phyloP scores from a whole-genome alignment of 768 basidiomycete genomes.

The Rhizopogon sp. region DNA sequence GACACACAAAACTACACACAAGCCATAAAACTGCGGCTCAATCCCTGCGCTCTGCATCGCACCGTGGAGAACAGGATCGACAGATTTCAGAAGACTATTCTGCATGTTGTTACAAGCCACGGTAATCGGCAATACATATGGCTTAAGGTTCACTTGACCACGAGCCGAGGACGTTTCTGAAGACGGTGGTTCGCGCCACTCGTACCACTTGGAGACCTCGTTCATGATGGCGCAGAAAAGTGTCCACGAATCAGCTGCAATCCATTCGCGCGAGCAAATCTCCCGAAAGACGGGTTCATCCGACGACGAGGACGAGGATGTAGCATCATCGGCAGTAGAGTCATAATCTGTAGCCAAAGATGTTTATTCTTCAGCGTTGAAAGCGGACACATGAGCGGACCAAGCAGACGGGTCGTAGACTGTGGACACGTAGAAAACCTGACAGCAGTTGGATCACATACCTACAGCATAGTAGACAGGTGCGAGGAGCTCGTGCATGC shows the following conservation, averaged over 20 bases:
- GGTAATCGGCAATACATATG: slow-evolving; percentile 82
- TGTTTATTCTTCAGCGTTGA: slow-evolving; percentile 22
- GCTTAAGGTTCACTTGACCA: slow-evolving; percentile 43
- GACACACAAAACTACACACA: slow-evolving; percentile 47
- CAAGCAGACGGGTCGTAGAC: slow-evolving; percentile 6
- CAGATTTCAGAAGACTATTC: slow-evolving; percentile 58
- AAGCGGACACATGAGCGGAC: slow-evolving; percentile 10
- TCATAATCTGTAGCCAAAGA: slow-evolving; percentile 62
- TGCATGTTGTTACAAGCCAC: slow-evolving; percentile 80
- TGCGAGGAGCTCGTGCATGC: slow-evolving; percentile 97
- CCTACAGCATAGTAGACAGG: slow-evolving; percentile 68
- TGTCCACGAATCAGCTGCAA: slow-evolving; percentile 84
- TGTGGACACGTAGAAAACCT: slow-evolving; percentile 1
- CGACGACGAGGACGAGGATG: slow-evolving; percentile 19
- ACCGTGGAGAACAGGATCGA: slow-evolving; percentile 78
- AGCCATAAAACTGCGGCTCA: slow-evolving; percentile 96
- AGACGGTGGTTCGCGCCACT: slow-evolving; percentile 50
- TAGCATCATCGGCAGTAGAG: slow-evolving; percentile 44
- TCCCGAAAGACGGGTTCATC: slow-evolving; percentile 43
- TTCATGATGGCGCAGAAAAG: slow-evolving; percentile 82
- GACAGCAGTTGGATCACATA: slow-evolving; percentile 11
- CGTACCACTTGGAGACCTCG: slow-evolving; percentile 73
- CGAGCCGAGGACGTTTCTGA: slow-evolving; percentile 26
- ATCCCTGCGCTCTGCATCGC: slow-evolving; percentile 75
- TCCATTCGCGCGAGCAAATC: slow-evolving; percentile 61